Evolutionary conservation across 257 asterid genomes (phyloP).

Genomic region (Leonotis leonurus): DNA sequence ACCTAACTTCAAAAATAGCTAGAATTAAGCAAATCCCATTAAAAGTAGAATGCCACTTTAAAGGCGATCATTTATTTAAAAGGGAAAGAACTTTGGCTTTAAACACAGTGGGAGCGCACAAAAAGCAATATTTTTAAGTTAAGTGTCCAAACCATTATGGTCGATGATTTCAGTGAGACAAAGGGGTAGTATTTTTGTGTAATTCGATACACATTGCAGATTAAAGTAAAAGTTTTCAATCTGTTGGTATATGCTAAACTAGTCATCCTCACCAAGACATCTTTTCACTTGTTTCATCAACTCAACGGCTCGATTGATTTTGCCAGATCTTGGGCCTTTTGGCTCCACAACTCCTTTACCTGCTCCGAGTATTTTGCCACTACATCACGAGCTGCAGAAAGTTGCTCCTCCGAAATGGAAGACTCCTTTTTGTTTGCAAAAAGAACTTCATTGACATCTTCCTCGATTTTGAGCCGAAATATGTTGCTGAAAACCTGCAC

Average conservation of each 20-base stretch:
- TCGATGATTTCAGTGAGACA: too few species aligned
- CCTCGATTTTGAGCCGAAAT: conserved; percentile 61
- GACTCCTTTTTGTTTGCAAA: conserved; percentile 58
- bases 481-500: conserved; percentile 64
- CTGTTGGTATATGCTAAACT: background rate
- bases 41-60: too few species aligned
- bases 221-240: background rate
- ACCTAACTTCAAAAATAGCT: too few species aligned
- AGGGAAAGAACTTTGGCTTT: too few species aligned
- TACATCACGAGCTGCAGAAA: conserved; percentile 36
- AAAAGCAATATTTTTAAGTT: too few species aligned
- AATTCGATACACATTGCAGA: background rate
- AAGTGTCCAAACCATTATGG: too few species aligned
- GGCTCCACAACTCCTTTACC: conserved; percentile 33
- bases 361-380: conserved; percentile 32
- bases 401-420: conserved; percentile 29
- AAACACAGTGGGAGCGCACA: too few species aligned
- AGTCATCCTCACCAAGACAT: background rate
- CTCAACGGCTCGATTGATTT: conserved; percentile 38
- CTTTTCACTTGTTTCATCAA: background rate
- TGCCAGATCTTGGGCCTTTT: conserved; percentile 33
- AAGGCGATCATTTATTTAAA: too few species aligned
- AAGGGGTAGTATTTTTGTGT: too few species aligned
- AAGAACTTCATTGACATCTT: conserved; percentile 78
- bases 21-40: too few species aligned